Percentiles rank a stretch among this genome's conserved stretches.
These are phyloP conservation scores for Lepidium campestre DNA, from an alignment of 441 rosid species.

Conservation along the genomic window DNA sequence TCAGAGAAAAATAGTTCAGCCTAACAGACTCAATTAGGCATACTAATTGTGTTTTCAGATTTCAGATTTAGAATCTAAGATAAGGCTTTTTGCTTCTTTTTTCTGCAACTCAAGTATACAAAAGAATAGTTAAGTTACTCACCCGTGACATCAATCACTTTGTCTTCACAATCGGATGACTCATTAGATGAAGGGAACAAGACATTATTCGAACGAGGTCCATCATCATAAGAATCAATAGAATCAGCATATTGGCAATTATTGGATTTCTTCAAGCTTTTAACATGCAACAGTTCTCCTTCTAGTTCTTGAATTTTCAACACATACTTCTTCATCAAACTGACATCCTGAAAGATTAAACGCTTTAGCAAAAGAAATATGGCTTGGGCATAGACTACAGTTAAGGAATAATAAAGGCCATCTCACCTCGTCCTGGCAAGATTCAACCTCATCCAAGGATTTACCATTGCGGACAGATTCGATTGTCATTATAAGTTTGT, in stretches of 20 bases:
- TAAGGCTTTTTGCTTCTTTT: background rate
- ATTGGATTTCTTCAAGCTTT: slow-evolving; percentile 43
- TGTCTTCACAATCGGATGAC: slow-evolving; percentile 47
- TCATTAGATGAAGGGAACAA: slow-evolving; percentile 55
- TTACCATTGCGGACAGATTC: slow-evolving; percentile 80
- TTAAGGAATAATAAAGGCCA: background rate
- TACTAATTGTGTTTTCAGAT: background rate
- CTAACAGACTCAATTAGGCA: background rate
- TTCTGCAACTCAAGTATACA: background rate
- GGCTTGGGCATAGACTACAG: background rate
- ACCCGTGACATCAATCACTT: slow-evolving; percentile 55
- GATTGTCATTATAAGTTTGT: slow-evolving; percentile 72
- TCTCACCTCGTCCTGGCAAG: slow-evolving; percentile 52
- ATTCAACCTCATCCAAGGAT: slow-evolving; percentile 88
- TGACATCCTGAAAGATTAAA: slow-evolving; percentile 48
- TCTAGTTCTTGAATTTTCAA: slow-evolving; percentile 88
- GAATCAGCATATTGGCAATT: slow-evolving; percentile 35
- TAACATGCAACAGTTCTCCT: slow-evolving; percentile 65
- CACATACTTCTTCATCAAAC: slow-evolving; percentile 66
- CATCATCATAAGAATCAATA: slow-evolving; percentile 60
- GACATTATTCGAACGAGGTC: slow-evolving; percentile 41
- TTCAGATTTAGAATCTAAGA: background rate
- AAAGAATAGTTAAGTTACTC: slow-evolving; percentile 7
- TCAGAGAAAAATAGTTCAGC: background rate
- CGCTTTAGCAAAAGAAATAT: background rate